Base-by-base conservation (phyloP, 495 filamentous ascomycete genomes). In the Cercophora sp. region DNA sequence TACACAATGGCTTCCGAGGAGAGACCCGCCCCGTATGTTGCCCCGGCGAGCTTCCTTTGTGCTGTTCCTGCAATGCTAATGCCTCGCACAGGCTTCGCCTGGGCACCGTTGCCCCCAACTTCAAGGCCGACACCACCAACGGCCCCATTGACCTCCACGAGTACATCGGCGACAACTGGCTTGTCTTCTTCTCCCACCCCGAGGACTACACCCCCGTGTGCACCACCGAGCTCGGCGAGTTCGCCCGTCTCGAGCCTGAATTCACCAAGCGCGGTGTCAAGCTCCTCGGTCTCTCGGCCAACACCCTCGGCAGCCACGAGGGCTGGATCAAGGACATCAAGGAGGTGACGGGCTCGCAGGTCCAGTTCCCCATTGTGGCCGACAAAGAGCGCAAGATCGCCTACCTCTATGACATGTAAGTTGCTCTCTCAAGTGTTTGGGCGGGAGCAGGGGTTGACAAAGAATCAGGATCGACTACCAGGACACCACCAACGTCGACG, bases 181-280 rank as follows among this genome's bases (percentile, higher is more conserved):
- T 88, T 55, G 81, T 98, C 59, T 83, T 97, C 68, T 98, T 97
- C 84, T 96, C 91, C 26, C 93, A 98, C 79, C 93, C 93, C 25
- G 90, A 93, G 70, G 87, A 91, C 72, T 91, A 84, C 76, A 91
- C 91, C 6, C 91, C 91, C 57, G 90, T 98, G 58, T 98, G 93
- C 80, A 98, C 93, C 70, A 98, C 93, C 53, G 93, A 98, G 82
- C 86, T 98, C 59, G 93, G 93, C 67, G 94, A 94, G 56, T 96
- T 78, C 66, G 91, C 94, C 60, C 95, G 95, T 73, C 87, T 97
- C 56, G 88, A 96, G 80, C 89, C 91, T 52, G 93, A 98, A 76
- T 98, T 98, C 80, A 79, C 79, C 64, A 89, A 88, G 76, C 88
- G 93, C 60, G 88, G 86, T 52, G 89, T 95, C 66, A 91, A 97